Base-by-base conservation (phyloP, 345 rosid genomes). In the Excoecaria agallocha region DNA sequence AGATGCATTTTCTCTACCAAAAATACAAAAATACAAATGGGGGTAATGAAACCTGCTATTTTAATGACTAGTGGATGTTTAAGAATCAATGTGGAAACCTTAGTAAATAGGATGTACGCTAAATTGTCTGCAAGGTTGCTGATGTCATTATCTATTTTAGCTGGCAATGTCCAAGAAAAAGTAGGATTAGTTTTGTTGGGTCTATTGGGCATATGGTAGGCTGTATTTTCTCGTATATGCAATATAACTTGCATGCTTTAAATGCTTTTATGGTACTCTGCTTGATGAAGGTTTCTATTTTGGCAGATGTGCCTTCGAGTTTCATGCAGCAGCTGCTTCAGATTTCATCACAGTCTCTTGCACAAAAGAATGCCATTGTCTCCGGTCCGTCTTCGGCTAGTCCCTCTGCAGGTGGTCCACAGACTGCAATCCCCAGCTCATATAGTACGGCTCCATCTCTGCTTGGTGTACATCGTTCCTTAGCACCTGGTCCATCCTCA, bases 231-330 rank as follows among this genome's bases (percentile, higher is more conserved):
- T 10, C 10, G 48, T 43, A 8, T 43, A 43, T n/a, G n/a, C n/a
- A n/a, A n/a, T n/a, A n/a, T n/a, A n/a, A n/a, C n/a, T n/a, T n/a
- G n/a, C n/a, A n/a, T n/a, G n/a, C n/a, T n/a, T n/a, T n/a, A n/a
- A n/a, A n/a, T n/a, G n/a, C n/a, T n/a, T n/a, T n/a, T n/a, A n/a
- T 77, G 3, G 46, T 61, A 37, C 22, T 22, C 11, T 54, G 25
- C 41, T 30, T 25, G 50, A 37, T 41, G 10, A 6, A n/a, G 5
- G 8, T 64, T 64, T 48, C 41, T 46, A 16, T 66, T 39, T 15
- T 20, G 57, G 77, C 91, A 87, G 93, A 82, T 56, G 41, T 73
- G 59, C 41, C 66, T 24, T 73, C 86, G 2, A 76, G 79, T 79
- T 77, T 69, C 70, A 51, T 38, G 72, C 91, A 72, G 80, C 90